phyloP scores from a whole-genome alignment of 2,329 filamentous ascomycete genomes.

The Colletotrichum melonis region DNA sequence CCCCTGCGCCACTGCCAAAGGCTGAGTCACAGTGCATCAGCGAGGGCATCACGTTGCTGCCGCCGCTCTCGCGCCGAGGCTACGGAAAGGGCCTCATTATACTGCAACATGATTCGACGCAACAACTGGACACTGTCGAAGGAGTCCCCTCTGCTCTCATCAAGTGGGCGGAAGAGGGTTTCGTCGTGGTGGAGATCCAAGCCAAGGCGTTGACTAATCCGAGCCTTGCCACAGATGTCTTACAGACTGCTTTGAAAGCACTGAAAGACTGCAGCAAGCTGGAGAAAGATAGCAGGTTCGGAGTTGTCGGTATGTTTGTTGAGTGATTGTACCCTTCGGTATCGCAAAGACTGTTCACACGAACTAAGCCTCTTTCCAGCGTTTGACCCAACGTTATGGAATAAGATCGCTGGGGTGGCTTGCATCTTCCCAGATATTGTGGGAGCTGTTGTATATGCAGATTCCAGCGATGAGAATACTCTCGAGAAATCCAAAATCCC shows the following conservation, averaged over 20 bases:
- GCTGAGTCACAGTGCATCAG: not conserved
- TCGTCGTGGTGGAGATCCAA: conserved; percentile 66
- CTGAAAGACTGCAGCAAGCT: not conserved
- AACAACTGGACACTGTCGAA: conserved; percentile 15
- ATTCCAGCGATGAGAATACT: no score
- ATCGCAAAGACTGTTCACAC: not conserved
- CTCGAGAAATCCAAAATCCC: no score
- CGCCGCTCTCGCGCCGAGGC: not conserved
- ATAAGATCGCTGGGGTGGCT: not conserved
- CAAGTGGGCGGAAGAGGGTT: conserved; percentile 81
- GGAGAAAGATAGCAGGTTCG: not conserved
- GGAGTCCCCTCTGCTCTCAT: conserved; percentile 63
- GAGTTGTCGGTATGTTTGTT: not conserved
- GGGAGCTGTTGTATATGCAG: no score
- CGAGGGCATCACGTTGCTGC: not conserved
- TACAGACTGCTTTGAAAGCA: not conserved
- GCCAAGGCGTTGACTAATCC: not conserved
- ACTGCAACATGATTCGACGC: not conserved
- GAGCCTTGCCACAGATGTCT: not conserved
- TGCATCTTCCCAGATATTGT: not conserved
- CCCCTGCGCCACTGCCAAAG: not conserved
- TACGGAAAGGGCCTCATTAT: not conserved
- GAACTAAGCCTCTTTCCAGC: not conserved
- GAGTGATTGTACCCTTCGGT: not conserved
- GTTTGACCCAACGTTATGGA: not conserved